Evolutionary conservation across 2,329 filamentous ascomycete genomes (phyloP), one percentile per base, ranked within the genome.

Genomic region (Aspergillus ochraceoroseus): DNA sequence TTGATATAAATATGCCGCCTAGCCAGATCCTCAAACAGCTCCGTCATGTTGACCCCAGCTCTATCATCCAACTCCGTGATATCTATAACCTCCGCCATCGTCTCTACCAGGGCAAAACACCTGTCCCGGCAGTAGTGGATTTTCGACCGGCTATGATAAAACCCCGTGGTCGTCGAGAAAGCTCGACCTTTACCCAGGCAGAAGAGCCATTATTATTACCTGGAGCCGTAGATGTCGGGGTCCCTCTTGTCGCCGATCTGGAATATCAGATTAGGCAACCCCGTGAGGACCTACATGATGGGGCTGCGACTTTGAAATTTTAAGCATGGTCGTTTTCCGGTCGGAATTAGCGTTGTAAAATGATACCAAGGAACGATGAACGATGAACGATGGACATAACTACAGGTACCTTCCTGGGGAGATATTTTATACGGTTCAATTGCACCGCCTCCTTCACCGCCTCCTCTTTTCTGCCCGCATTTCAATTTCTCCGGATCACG

Each of bases 11-110:
- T 15, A 38, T 43, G 35, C 41, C 41, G 3, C 41, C 41, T 3
- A 43, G 41, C n/a, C 41, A 43, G 26, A 43, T 43, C 13, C 25
- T 43, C 3, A 43, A 43, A 31, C 41, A 43, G 13, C 30, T 43
- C 13, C 41, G 41, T 9, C 41, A 43, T 35, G 41, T 43, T 14
- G 35, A 43, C 11, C 36, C 41, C n/a, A 32, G 25, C 35, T 32
- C 35, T 14, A 37, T 43, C 35, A 43, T 43, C 15, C 41, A 43
- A 22, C 20, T 43, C 12, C 41, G 41, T 17, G 41, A 43, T 5
- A 43, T 43, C 8, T 43, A 43, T 12, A 43, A 43, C 12, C 35
- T 43, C 26, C 41, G 41, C 4, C 26, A 39, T 27, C 41, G 41
- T 9, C 35, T 43, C 6, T 43, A 43, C n/a, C 41, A 43, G 14